A percentile compares a stretch with the other conserved stretches of the same genome.
Evolutionary conservation across 1,284 basidiomycete genomes (phyloP).

Genomic region (Hortiboletus rubellus): DNA sequence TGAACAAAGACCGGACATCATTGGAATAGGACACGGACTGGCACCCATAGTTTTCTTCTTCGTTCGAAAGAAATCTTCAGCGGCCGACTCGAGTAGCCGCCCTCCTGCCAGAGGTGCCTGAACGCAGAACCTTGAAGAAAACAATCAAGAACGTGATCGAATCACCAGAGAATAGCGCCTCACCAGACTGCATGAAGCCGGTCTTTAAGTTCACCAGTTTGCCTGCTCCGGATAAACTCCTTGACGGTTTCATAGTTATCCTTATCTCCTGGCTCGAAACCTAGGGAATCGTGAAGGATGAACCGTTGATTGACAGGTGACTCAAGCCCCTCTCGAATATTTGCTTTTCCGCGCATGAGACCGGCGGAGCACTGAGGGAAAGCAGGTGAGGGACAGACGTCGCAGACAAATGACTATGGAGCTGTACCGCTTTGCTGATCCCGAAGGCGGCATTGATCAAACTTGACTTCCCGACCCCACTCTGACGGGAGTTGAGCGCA

Average conservation of each 20-base stretch:
- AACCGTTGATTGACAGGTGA: slow-evolving; percentile 1
- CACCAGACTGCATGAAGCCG: slow-evolving; percentile 5
- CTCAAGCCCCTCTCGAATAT: neutral
- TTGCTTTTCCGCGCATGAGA: neutral
- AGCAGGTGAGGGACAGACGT: neutral
- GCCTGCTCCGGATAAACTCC: neutral
- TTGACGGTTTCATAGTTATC: slow-evolving; percentile 1
- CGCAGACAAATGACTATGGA: neutral
- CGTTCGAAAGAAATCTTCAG: slow-evolving; percentile 1
- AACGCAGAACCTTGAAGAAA: slow-evolving; percentile 2
- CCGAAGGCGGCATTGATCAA: slow-evolving; percentile 3
- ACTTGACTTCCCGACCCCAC: slow-evolving; percentile 3
- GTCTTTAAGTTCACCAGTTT: neutral
- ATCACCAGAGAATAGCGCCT: neutral
- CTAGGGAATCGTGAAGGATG: slow-evolving; percentile 7
- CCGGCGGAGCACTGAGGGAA: neutral
- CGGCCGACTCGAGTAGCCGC: neutral
- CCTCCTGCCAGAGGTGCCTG: neutral
- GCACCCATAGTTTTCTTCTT: neutral
- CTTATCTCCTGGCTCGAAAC: slow-evolving; percentile 2
- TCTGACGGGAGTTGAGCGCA: neutral
- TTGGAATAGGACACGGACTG: neutral
- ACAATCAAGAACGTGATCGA: neutral
- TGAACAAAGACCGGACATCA: neutral
- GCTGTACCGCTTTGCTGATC: neutral